Conservation (phyloP, 73 alveolate species). For the Paramecium sexaurelia region DNA sequence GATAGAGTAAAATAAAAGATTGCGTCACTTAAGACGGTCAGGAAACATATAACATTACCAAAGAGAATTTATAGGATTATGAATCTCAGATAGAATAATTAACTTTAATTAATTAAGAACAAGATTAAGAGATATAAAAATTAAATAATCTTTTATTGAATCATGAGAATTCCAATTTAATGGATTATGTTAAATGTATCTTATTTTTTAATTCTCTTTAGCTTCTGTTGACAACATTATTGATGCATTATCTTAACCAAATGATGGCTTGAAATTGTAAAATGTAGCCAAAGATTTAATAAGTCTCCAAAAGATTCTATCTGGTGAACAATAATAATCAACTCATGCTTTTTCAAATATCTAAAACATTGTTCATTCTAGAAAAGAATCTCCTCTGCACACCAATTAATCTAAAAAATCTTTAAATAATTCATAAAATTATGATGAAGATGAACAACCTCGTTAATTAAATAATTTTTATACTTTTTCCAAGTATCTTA, state of each 20-base stretch:
- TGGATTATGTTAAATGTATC: conserved; percentile 30
- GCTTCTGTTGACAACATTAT: conserved; percentile 49
- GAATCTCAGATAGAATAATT: conserved; percentile 58
- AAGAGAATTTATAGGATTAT: conserved; percentile 56
- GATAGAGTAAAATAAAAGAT: conserved; percentile 52
- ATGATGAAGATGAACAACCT: conserved; percentile 11
- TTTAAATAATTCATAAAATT: conserved; percentile 9
- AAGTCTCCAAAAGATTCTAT: conserved; percentile 2
- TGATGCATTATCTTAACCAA: conserved; percentile 46
- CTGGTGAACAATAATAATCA: background rate
- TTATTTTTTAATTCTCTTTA: background rate
- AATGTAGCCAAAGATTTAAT: conserved; percentile 38
- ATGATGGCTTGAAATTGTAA: conserved; percentile 28
- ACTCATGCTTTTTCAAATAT: background rate
- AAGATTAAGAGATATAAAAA: conserved; percentile 9
- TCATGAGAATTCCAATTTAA: background rate
- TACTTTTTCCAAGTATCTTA: conserved; percentile 32
- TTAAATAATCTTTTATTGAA: background rate
- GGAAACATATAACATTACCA: conserved; percentile 58
- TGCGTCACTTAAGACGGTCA: conserved; percentile 57
- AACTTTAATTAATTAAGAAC: background rate
- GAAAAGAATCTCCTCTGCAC: conserved; percentile 12
- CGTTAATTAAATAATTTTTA: conserved; percentile 39
- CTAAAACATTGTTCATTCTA: conserved; percentile 18
- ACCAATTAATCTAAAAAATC: conserved; percentile 13